These are phyloP conservation scores for Boletus vinaceobasis DNA, from an alignment of 768 basidiomycete species.

Conservation along the genomic window DNA sequence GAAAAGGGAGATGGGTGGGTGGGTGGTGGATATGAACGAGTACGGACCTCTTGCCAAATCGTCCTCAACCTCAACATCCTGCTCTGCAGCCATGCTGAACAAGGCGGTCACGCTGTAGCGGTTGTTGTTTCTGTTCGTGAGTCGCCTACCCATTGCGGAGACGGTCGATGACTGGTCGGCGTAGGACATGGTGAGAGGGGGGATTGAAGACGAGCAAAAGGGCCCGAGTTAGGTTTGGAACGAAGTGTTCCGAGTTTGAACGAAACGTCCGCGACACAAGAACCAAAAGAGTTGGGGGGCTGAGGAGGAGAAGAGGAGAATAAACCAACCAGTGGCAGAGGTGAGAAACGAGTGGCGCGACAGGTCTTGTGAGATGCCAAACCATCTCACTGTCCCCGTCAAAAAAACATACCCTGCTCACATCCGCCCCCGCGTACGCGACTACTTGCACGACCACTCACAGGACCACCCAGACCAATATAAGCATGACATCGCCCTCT, in stretches of 20 bases:
- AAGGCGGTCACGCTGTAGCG: slow-evolving; percentile 94
- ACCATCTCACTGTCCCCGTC: slow-evolving; percentile 71
- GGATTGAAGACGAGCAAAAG: background rate
- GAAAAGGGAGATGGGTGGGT: background rate
- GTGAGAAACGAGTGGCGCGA: slow-evolving; percentile 12
- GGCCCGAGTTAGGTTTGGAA: slow-evolving; percentile 6
- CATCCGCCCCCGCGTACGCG: slow-evolving; percentile 52
- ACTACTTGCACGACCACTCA: slow-evolving; percentile 64
- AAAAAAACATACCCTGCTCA: slow-evolving; percentile 62
- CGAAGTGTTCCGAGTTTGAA: slow-evolving; percentile 1
- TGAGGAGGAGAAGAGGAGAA: background rate
- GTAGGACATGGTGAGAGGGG: slow-evolving; percentile 50
- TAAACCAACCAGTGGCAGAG: slow-evolving; percentile 9
- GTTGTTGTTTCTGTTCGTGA: slow-evolving; percentile 92
- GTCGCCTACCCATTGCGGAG: slow-evolving; percentile 64
- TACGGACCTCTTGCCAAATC: slow-evolving; percentile 86
- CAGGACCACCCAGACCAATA: slow-evolving; percentile 84
- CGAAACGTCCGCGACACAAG: background rate
- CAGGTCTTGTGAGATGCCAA: slow-evolving; percentile 55
- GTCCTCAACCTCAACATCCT: slow-evolving; percentile 97
- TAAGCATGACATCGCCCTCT: slow-evolving; percentile 67
- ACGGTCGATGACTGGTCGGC: slow-evolving; percentile 53
- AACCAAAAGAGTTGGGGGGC: background rate
- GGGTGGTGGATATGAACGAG: background rate
- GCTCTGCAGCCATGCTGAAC: slow-evolving; percentile 97